These are phyloP conservation scores for Papiliotrema laurentii DNA, from an alignment of 1,284 basidiomycete genomes.

Conservation along the genomic window DNA sequence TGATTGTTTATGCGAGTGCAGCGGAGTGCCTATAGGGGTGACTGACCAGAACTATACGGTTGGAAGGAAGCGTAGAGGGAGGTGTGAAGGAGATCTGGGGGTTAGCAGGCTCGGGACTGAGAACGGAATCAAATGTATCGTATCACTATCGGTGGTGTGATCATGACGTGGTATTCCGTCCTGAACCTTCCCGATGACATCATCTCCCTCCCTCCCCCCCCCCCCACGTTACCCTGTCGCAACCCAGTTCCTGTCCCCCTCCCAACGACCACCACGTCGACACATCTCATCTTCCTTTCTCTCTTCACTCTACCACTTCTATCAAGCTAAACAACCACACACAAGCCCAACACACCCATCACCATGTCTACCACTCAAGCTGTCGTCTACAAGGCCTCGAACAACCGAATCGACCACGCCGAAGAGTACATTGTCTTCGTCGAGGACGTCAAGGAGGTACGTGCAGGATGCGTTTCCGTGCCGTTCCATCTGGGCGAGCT, in stretches of 20 bases:
- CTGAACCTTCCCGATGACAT: too few species aligned
- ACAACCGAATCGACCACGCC: constrained; percentile 38
- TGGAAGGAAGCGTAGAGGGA: too few species aligned
- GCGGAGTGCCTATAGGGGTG: too few species aligned
- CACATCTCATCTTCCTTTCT: constrained; percentile 1
- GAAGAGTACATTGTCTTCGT: constrained; percentile 44
- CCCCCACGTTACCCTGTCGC: background rate
- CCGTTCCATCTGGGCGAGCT: too few species aligned
- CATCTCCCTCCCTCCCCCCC: background rate
- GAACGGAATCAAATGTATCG: too few species aligned
- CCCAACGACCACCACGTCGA: background rate
- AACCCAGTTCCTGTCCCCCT: too few species aligned
- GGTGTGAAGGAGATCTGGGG: too few species aligned
- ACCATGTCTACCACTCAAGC: constrained; percentile 8
- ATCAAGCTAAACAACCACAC: constrained; percentile 1
- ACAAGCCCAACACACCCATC: constrained; percentile 2
- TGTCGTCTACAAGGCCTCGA: constrained; percentile 36
- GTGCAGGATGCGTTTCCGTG: constrained; percentile 2
- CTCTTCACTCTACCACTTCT: background rate
- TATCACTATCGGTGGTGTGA: too few species aligned
- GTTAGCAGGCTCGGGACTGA: too few species aligned
- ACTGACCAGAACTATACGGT: too few species aligned
- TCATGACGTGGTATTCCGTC: too few species aligned
- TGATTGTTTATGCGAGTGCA: too few species aligned
- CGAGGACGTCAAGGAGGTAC: constrained; percentile 40